Base-by-base conservation (phyloP, 192 early-diverging fungal genomes). In the Spizellomyces punctatus region DNA sequence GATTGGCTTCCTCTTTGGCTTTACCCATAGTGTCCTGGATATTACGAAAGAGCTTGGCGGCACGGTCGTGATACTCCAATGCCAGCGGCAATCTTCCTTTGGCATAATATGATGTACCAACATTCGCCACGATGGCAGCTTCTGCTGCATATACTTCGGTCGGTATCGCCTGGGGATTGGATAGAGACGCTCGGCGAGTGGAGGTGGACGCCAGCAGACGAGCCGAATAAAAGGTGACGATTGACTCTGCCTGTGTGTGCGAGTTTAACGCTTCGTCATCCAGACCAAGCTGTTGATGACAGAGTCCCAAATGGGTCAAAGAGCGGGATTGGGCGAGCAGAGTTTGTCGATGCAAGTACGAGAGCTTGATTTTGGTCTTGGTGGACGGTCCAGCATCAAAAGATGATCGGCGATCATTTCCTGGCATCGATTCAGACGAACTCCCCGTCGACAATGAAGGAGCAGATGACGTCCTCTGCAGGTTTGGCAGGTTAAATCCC, bases 291-390 rank as follows among this genome's bases (percentile, higher is more conserved):
- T 70, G 56, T 47, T 81, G 79, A 75, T 76, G 78, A 52, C 82
- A 84, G 2, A 73, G 69, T 5, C 79, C 83, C 16, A 87, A 55
- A 69, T 87, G 85, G 7, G 76, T 87, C 16, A 87, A 58, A 7
- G 83, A 78, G 6, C 81, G 71, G 6, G 77, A 54, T 61, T 82
- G 84, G 6, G 85, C 83, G 17, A 85, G 64, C 5, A 87, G 78
- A 5, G 77, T 79, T 44, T 78, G 69, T 7, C 77, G 76, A 62
- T 87, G 85, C 43, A 87, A 61, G 60, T 78, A 83, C 8, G 85
- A 86, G 6, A 86, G 75, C 45, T 79, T 75, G 50, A 82, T 75
- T 55, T 76, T 69, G 9, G 64, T 67, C n/a, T 65, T 76, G 42
- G 73, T 62, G 47, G 68, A 63, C 2, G 74, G 54, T 6, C 71